Evolutionary conservation across 129 eudicot species (phyloP), one percentile per base, ranked within the genome.

Genomic region (Tanacetum coccineum): DNA sequence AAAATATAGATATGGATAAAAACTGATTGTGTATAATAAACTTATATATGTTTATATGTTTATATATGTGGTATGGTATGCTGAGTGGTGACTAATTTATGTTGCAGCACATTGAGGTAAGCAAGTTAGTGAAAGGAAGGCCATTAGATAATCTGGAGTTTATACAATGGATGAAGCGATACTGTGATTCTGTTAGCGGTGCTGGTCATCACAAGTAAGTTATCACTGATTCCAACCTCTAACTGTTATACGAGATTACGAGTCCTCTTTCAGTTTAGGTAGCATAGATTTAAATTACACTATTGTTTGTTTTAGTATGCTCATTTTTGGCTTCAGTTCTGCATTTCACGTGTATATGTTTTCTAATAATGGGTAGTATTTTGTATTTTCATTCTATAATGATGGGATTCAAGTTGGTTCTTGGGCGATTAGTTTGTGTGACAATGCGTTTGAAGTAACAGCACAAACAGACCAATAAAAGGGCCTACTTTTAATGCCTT

Each of bases 121-220:
- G 81, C 84, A 93, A 93, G 75, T 72, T 93, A 32, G 89, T 86
- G 73, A 93, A 93, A 76, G 96, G 96, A 47, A 80, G 98, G 48
- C 89, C 98, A 1, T 76, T 93, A 67, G 98, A 93, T 79, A 93
- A 93, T 40, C 83, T 93, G 50, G 98, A 93, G 60, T 88, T 93
- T 64, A 84, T 93, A 92, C 98, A 93, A 65, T 93, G 98, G 98
- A 86, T 93, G 98, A 93, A 93, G 82, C 78, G 83, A 13, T 93
- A 93, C 76, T 93, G 91, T 45, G 98, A 93, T 79, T 82, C 86
- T 56, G 86, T 82, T 56, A 84, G 81, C 44, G 92, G 92, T 13
- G 96, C 92, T n/a, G 75, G 72, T 49, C 66, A 79, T 17, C 82
- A 84, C 72, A 86, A 72, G 98, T 93, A 73, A 68, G 68, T 61